phyloP scores from a whole-genome alignment of 169 alveolate genomes.

The Cryptosporidium baileyi region DNA sequence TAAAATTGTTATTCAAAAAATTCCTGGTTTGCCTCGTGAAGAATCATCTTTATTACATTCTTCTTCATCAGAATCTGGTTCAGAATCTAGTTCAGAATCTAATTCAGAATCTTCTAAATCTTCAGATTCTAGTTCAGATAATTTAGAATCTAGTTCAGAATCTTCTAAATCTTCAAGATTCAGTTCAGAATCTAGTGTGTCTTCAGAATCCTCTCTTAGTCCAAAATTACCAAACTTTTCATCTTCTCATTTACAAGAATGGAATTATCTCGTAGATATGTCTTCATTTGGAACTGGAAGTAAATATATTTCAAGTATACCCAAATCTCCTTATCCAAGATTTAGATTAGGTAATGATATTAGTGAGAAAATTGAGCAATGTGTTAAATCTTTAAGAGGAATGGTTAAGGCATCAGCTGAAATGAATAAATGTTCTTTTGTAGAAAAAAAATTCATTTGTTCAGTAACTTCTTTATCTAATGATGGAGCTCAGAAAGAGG shows the following conservation, averaged over 20 bases:
- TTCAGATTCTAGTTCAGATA: background rate
- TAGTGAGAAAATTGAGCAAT: slow-evolving; percentile 9
- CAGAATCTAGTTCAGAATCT: background rate
- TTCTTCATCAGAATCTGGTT: background rate
- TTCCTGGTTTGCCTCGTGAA: background rate
- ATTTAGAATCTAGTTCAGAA: background rate
- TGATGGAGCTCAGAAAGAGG: background rate
- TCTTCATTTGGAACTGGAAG: background rate
- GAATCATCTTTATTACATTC: too few species aligned
- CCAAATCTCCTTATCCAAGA: slow-evolving; percentile 16
- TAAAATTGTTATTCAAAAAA: background rate
- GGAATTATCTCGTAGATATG: background rate
- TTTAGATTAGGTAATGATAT: background rate
- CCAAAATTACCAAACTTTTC: background rate
- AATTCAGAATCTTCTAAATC: background rate
- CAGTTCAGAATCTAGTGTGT: too few species aligned
- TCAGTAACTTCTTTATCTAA: background rate
- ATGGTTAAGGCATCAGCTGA: background rate
- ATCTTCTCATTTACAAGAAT: background rate
- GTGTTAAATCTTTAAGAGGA: background rate
- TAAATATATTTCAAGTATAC: background rate
- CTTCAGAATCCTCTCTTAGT: too few species aligned
- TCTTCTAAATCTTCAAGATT: background rate
- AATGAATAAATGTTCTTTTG: background rate
- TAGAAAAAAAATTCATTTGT: background rate